Conservation (phyloP, 192 early-diverging fungal genomes). For the Entomortierella lignicola region DNA sequence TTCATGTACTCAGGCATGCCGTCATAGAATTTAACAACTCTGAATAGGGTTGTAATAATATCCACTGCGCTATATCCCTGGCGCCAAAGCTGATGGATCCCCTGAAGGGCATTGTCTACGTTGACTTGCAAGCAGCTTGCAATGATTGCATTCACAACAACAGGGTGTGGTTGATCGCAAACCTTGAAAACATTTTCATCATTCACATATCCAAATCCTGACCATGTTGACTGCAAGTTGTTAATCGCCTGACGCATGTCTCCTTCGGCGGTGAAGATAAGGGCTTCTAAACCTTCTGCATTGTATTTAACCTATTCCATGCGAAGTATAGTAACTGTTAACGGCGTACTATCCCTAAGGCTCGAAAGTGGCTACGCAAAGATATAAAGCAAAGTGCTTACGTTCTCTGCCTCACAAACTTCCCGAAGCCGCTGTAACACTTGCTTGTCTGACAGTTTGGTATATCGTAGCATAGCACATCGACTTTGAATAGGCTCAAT, state of each 20-base stretch:
- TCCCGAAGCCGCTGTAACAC: constrained; percentile 83
- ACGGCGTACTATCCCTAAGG: not conserved
- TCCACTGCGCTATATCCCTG: constrained; percentile 92
- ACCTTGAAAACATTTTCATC: constrained; percentile 96
- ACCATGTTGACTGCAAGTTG: constrained; percentile 91
- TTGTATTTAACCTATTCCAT: constrained; percentile 76
- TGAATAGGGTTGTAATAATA: constrained; percentile 92
- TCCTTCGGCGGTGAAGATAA: constrained; percentile 96
- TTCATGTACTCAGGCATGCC: constrained; percentile 84
- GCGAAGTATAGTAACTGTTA: not conserved
- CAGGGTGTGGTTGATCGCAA: constrained; percentile 97
- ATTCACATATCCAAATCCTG: constrained; percentile 88
- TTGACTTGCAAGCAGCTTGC: constrained; percentile 73
- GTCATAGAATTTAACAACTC: constrained; percentile 83
- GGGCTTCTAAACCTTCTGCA: constrained; percentile 90
- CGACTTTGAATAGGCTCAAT: constrained; percentile 98
- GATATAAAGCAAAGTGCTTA: constrained; percentile 23
- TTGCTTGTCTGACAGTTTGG: constrained; percentile 81
- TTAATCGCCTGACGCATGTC: constrained; percentile 99
- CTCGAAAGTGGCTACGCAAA: not conserved
- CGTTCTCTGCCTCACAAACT: constrained; percentile 85
- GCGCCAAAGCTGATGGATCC: constrained; percentile 77
- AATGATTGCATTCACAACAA: constrained; percentile 80
- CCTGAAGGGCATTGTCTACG: constrained; percentile 77
- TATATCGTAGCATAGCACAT: constrained; percentile 92